Percentiles rank a stretch among this genome's conserved stretches.
phyloP scores from a whole-genome alignment of 768 basidiomycete species.

The Coprinopsis cinerea region DNA sequence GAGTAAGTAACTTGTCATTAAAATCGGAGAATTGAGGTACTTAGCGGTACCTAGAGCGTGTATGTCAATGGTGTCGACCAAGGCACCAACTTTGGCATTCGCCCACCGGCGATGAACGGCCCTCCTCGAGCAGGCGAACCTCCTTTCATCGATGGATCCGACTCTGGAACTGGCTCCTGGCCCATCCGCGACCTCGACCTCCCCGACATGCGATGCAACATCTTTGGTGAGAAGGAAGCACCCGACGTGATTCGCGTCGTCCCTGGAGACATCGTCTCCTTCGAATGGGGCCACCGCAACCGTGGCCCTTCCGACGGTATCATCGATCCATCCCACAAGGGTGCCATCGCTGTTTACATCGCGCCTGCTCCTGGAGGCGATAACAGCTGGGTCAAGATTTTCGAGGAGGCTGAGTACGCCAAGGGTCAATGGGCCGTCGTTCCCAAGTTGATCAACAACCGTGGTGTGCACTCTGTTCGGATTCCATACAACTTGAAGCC shows the following conservation, averaged over 20 bases:
- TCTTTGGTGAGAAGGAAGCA: slow-evolving; percentile 7
- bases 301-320: slow-evolving; percentile 23
- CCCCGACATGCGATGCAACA: slow-evolving; percentile 26
- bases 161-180: slow-evolving; percentile 11
- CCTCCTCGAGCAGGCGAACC: slow-evolving; percentile 9
- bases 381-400: slow-evolving; percentile 29
- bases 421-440: slow-evolving; percentile 25
- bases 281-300: slow-evolving; percentile 29
- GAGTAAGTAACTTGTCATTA: background rate
- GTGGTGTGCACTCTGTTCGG: slow-evolving; percentile 27
- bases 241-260: slow-evolving; percentile 22
- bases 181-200: slow-evolving; percentile 17
- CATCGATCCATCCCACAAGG: slow-evolving; percentile 29
- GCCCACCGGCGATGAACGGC: slow-evolving; percentile 12
- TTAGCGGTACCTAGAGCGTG: slow-evolving; percentile 14
- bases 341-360: slow-evolving; percentile 30
- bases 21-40: background rate
- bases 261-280: slow-evolving; percentile 28
- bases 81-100: slow-evolving; percentile 17
- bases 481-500: slow-evolving; percentile 14
- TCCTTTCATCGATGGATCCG: slow-evolving; percentile 12
- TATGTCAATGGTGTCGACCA: slow-evolving; percentile 34
- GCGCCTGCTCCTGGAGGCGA: slow-evolving; percentile 20
- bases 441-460: slow-evolving; percentile 24
- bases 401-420: slow-evolving; percentile 22